Evolutionary conservation across 2,329 filamentous ascomycete species (phyloP), one percentile per base, ranked within the genome.

Genomic region (Aspergillus amoenus): DNA sequence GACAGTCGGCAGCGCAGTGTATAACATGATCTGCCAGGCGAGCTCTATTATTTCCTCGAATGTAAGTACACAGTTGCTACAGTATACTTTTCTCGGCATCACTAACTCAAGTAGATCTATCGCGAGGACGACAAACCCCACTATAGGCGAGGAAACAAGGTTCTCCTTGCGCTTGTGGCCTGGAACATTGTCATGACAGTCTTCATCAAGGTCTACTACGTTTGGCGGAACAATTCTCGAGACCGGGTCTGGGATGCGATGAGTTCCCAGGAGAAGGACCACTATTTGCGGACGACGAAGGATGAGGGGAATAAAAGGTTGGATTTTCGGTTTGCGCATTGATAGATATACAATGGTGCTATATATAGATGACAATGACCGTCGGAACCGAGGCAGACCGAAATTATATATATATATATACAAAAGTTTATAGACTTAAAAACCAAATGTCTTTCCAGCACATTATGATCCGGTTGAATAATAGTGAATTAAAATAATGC

Each of bases 261-360:
- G 77, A 76, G 37, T 22, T 21, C n/a, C 2, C 22, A 79, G 63
- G 74, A 84, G 68, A 76, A 78, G 67, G 72, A 76, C 27, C 66
- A 78, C 1, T 85, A 84, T 57, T 56, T 81, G 3, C 62, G 76
- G 37, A 81, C 77, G 27, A 82, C 80, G 0, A 78, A 70, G 6
- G 82, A 84, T 57, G 73, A 83, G 65, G 82, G 82, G 0, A 78
- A 78, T 58, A 81, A 84, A 69, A 75, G 82, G 47, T 67, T 83
- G 54, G 81, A 84, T 61, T 52, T 52, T 5, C 37, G 48, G 12
- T 51, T 43, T 51, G 48, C 48, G 9, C 39, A 51, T 32, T 51
- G 27, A 30, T 30, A 4, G 27, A 30, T 30, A 30, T 30, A 30
- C 27, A 30, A 11, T 30, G 27, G 9, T 30, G 8, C 27, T 30